Evolutionary conservation across 768 basidiomycete species (phyloP), one percentile per base, ranked within the genome.

Genomic region (Dioszegia aurantiaca): DNA sequence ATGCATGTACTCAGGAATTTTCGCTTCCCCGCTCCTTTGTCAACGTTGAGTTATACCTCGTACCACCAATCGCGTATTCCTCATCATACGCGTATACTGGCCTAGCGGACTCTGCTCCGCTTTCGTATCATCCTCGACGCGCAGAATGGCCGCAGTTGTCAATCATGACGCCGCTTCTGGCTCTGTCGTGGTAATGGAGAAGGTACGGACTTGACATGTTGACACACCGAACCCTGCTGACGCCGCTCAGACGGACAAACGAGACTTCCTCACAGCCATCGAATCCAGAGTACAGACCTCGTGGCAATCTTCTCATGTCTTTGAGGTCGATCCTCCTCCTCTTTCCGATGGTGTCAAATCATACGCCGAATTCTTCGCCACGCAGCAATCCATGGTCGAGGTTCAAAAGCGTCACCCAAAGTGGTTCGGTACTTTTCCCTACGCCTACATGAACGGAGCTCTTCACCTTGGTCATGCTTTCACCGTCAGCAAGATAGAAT

Each of bases 391-490:
- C 17, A 70, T 75, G 63, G 62, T 81, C 21, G 81, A 93, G 71
- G 79, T 94, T 69, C 81, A 82, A 61, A 81, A 86, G 70, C 84
- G 86, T 78, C 84, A 85, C 76, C 93, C 93, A 19, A 98, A 97
- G 80, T 98, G 93, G 90, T 88, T 97, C 74, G 95, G 94, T 54
- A 95, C 86, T 79, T 94, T 88, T 77, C 93, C 93, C 51, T 95
- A 81, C 79, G 89, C 91, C 1, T 99, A 99, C 82, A 98, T 97
- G 91, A 99, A 99, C 71, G 95, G 95, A 43, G 89, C 88, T 66
- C 81, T 98, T 66, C 95, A 99, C 78, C 82, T 98, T 24, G 95
- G 95, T 23, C 95, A 99, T 78, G 94, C 88, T 0, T 99, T 99
- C 79, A 93, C 92, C 39, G 90, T 98, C 78, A 91, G 90, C 56